These are phyloP conservation scores for Ogataea kodamae DNA, from an alignment of 805 yeast genomes.

Conservation along the genomic window DNA sequence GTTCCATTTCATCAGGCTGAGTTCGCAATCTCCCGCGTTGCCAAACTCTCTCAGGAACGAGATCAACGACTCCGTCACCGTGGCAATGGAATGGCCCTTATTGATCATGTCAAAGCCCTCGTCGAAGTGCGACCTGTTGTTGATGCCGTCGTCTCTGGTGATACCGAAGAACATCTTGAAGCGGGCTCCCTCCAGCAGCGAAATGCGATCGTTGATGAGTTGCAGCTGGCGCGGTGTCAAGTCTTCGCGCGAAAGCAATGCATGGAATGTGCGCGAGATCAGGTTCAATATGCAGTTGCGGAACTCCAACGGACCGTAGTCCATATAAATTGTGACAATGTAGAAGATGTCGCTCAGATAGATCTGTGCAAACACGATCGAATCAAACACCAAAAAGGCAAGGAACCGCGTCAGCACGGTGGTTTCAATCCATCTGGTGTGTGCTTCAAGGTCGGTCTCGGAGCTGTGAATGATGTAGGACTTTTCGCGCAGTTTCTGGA, in stretches of 20 bases:
- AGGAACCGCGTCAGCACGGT: conserved; percentile 62
- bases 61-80: conserved; percentile 53
- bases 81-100: conserved; percentile 48
- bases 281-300: conserved; percentile 60
- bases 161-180: conserved; percentile 68
- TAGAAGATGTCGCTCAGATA: conserved; percentile 70
- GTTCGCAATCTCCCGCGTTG: conserved; percentile 41
- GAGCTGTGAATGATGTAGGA: conserved; percentile 46
- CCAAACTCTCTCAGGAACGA: conserved; percentile 50
- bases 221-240: conserved; percentile 39
- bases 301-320: conserved; percentile 49
- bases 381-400: conserved; percentile 67
- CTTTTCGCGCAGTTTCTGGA: conserved; percentile 52
- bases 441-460: conserved; percentile 45
- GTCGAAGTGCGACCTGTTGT: conserved; percentile 26
- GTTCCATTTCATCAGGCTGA: conserved; percentile 66
- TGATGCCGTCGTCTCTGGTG: conserved; percentile 48
- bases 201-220: conserved; percentile 46
- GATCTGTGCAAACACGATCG: conserved; percentile 55
- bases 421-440: conserved; percentile 66
- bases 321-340: conserved; percentile 60
- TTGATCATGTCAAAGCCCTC: conserved; percentile 35
- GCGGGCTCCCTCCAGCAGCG: conserved; percentile 54
- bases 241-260: conserved; percentile 56
- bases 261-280: conserved; percentile 63